Evolutionary conservation across 495 filamentous ascomycete species (phyloP), one percentile per base, ranked within the genome.

Genomic region (Saxophila tyrrhenica): DNA sequence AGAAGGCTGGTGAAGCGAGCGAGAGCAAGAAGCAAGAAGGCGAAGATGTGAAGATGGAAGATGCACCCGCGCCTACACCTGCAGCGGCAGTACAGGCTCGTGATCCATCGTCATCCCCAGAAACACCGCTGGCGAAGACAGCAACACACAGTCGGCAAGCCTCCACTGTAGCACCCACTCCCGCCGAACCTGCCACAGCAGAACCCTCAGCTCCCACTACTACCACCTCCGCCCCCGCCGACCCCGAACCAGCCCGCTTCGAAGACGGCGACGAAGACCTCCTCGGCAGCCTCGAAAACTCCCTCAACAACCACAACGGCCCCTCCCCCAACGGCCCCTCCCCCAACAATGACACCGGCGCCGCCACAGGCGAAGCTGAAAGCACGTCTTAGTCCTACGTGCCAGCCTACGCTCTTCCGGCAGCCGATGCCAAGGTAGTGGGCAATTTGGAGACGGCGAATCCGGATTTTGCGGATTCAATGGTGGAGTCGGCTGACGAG

Each of bases 211-310:
- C n/a, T 21, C 7, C 2, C 13, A 35, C n/a, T 20, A 19, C 24
- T 22, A 46, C n/a, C 5, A 24, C 25, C 2, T 22, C 24, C n/a
- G 48, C 11, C 2, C n/a, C n/a, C 2, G 48, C 25, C 3, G 48
- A 49, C 8, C n/a, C 53, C 3, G 54, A 60, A 38, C 64, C 65
- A 2, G 48, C 50, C 2, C 52, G 52, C 1, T 57, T 59, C 23
- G 54, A 63, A n/a, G 70, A 71, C 39, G 66, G 62, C 32, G 70
- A 72, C 24, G 59, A 64, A 3, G 71, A 73, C 58, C 39, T 73
- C 20, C 60, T 72, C 15, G 71, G 69, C 2, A 71, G 64, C 54
- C 57, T 73, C 24, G 70, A 72, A 48, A 63, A 63, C 48, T 62
- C 67, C 23, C 56, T 73, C 20, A 65, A 67, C 21, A 44, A 23